Evolutionary conservation across 73 alveolate genomes (phyloP), one percentile per base, ranked within the genome.

Genomic region (Tetrahymena thermophila): DNA sequence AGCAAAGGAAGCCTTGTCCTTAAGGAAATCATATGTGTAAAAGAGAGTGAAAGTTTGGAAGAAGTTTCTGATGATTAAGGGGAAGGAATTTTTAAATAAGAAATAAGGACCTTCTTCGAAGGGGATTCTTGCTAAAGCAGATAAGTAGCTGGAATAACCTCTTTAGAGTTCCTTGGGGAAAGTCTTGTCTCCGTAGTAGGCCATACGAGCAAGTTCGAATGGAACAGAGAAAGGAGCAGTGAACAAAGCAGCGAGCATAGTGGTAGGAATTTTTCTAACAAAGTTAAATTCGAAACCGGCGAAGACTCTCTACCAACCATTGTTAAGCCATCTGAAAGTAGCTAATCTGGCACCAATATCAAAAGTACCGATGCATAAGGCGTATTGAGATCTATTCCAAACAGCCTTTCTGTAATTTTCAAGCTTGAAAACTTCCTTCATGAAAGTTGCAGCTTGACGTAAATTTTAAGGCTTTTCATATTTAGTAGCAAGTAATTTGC

Each of bases 91-190:
- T 84, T 96, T 97, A 95, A 94, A 97, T 83, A 97, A 89, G 94
- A 94, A 97, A 25, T 96, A 94, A 43, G 99, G 98, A 17, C 99
- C 99, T 95, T 97, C 98, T 94, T 97, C 99, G 57, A 97, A 96
- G 58, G 99, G 99, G 85, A 97, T 97, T 95, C 99, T 97, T 43
- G 95, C 35, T 35, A 97, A 95, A 56, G 99, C 99, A 93, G 96
- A 95, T 35, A 97, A 95, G 35, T 97, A 98, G 17, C 98, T 96
- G 31, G 98, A 85, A 89, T 97, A 97, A 94, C 97, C 97, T 83
- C 97, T 94, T 97, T 98, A 94, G 55, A 97, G 94, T 95, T 97
- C 99, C 31, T 94, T 85, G 17, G 99, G 99, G 98, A 98, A 97
- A 19, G 99, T 97, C 89, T 96, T 96, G 95, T 97, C 99, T 35